Base-by-base conservation (phyloP, 148 eudicot species). In the Vaccinium darrowii region DNA sequence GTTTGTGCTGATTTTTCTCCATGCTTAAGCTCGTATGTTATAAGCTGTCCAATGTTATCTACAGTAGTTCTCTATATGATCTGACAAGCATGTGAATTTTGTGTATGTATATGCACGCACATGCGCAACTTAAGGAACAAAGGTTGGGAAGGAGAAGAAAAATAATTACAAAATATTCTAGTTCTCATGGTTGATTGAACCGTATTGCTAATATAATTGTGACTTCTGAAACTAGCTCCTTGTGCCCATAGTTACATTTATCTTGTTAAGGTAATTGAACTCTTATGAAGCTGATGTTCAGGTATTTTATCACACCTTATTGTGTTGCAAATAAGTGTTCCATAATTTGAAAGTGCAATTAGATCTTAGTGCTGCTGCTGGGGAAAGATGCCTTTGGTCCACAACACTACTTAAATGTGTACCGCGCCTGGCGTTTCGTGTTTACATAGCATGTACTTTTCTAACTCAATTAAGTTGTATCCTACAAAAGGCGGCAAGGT, bases 11-110 rank as follows among this genome's bases (percentile, higher is more conserved):
- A 33, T 58, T 23, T 53, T 47, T 12, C 65, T 69, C 77, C 81
- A 65, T 65, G 65, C 69, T 74, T 79, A 73, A 60, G 57, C 76
- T 77, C n/a, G 14, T 88, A 57, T 56, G 16, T 27, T 65, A 23
- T 67, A 56, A 80, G 27, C 30, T 52, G 53, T 33, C 27, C 25
- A 16, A 65, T n/a, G 27, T n/a, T 84, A 25, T 71, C 5, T 39
- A 43, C 49, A 10, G 7, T 43, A 18, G 52, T 36, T 47, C 19
- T 47, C 51, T 80, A 43, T 39, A 21, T 49, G 2, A 65, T 21
- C 83, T 14, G 13, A 30, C 51, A 63, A 47, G 14, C 30, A 63
- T 81, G 57, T 12, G 75, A 36, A 49, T 65, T 19, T 3, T 49
- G 30, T 16, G 5, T 49, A 57, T 15, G 57, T 27, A 14, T 53